A percentile compares a stretch with the other conserved stretches of the same genome.
Conservation (phyloP, 371 early-diverging fungal genomes). For the Mucor piriformis region DNA sequence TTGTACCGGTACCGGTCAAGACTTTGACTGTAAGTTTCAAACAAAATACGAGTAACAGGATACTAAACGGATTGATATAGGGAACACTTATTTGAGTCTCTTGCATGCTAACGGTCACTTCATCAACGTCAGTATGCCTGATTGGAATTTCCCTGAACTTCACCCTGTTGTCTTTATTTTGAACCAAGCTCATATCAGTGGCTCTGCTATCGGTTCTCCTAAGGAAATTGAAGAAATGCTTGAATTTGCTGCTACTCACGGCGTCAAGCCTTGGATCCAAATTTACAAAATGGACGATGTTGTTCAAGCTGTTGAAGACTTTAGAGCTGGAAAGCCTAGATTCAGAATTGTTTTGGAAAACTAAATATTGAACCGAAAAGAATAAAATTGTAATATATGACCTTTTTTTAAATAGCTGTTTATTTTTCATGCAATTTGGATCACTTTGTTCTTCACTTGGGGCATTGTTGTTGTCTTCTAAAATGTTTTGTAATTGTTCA, state of each 20-base stretch:
- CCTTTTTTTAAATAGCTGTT: too few relatives aligned
- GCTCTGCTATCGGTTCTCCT: constrained; percentile 67
- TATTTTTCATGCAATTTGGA: too few relatives aligned
- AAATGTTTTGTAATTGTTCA: too few relatives aligned
- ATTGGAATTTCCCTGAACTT: constrained; percentile 27
- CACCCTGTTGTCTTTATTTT: not conserved
- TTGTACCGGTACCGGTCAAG: constrained; percentile 34
- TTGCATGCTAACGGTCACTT: constrained; percentile 53
- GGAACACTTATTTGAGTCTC: constrained; percentile 35
- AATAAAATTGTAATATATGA: too few relatives aligned
- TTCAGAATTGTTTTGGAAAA: constrained; percentile 65
- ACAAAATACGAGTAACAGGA: too few relatives aligned
- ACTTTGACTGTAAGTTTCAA: constrained; percentile 14
- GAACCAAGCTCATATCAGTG: constrained; percentile 51
- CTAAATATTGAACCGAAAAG: too few relatives aligned
- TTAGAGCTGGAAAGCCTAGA: constrained; percentile 61
- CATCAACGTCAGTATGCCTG: constrained; percentile 65
- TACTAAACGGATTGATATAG: not conserved
- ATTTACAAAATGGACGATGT: constrained; percentile 56
- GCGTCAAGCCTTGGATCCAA: constrained; percentile 64
- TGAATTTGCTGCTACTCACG: constrained; percentile 65
- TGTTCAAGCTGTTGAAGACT: constrained; percentile 58
- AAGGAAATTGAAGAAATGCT: constrained; percentile 59
- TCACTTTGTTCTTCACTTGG: too few relatives aligned
- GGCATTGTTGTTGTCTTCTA: too few relatives aligned